phyloP scores from a whole-genome alignment of 2,329 filamentous ascomycete species.

The Aspergillus tanneri region DNA sequence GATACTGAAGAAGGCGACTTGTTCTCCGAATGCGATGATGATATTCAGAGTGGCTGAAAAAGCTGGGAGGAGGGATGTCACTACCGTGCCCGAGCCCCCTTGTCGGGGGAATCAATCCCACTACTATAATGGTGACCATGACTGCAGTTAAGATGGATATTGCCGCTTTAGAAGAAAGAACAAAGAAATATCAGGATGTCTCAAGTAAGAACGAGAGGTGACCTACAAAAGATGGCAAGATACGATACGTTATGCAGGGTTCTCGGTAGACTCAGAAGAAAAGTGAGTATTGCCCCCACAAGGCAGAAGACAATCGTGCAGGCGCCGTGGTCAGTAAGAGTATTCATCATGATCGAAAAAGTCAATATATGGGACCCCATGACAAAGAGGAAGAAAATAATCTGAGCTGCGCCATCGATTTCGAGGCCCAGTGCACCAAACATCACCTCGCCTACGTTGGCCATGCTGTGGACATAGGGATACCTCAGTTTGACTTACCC shows the following conservation, averaged over 20 bases:
- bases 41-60: constrained; percentile 64
- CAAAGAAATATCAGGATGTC: constrained; percentile 57
- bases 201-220: background rate
- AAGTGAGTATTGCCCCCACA: constrained; percentile 56
- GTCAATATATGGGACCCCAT: constrained; percentile 67
- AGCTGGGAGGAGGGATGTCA: constrained; percentile 49
- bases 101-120: constrained; percentile 50
- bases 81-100: constrained; percentile 30
- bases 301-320: constrained; percentile 62
- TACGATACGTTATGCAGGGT: constrained; percentile 58
- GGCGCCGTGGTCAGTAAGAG: constrained; percentile 56
- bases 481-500: constrained; percentile 55
- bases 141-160: constrained; percentile 61
- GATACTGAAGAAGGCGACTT: constrained; percentile 51
- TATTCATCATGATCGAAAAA: constrained; percentile 64
- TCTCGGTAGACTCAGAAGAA: constrained; percentile 57
- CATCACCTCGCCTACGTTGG: constrained; percentile 63
- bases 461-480: constrained; percentile 61
- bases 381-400: constrained; percentile 63
- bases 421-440: constrained; percentile 61
- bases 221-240: constrained; percentile 29
- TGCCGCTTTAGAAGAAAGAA: too few relatives aligned
- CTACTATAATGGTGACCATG: constrained; percentile 62
- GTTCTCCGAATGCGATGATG: constrained; percentile 60
- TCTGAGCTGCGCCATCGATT: constrained; percentile 60